phyloP scores from a whole-genome alignment of 2,329 filamentous ascomycete genomes.

The Trichoderma koningiopsis region DNA sequence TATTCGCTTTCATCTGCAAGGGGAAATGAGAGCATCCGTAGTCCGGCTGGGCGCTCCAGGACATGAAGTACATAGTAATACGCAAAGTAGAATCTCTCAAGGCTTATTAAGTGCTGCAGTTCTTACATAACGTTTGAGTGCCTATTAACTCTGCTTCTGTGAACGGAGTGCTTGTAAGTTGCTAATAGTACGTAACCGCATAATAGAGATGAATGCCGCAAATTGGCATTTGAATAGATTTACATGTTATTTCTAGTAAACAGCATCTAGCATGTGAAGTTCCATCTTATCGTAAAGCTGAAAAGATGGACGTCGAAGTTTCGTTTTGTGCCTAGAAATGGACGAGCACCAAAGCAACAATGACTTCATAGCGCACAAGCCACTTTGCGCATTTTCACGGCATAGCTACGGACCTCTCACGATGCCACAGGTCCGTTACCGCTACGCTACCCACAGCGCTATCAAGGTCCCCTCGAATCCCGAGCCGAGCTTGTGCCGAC shows the following conservation, averaged over 20 bases:
- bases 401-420: not conserved
- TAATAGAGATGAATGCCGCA: not conserved
- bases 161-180: not conserved
- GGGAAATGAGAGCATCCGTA: not conserved
- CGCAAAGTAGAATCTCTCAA: not conserved
- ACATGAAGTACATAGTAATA: too few relatives aligned
- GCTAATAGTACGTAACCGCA: not conserved
- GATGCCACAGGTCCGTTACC: not conserved
- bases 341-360: not conserved
- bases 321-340: not conserved
- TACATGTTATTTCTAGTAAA: not conserved
- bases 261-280: not conserved
- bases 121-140: not conserved
- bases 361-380: not conserved
- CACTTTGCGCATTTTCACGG: not conserved
- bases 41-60: not conserved
- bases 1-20: slow-evolving; percentile 12
- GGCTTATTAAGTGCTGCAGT: not conserved
- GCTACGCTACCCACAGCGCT: not conserved
- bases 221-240: not conserved
- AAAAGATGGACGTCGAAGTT: not conserved
- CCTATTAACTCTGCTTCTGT: not conserved
- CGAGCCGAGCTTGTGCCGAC: slow-evolving; percentile 20
- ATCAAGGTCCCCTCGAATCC: not conserved
- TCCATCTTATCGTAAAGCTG: not conserved